Base-by-base conservation (phyloP, 257 asterid genomes). In the Solanum arcanum region DNA sequence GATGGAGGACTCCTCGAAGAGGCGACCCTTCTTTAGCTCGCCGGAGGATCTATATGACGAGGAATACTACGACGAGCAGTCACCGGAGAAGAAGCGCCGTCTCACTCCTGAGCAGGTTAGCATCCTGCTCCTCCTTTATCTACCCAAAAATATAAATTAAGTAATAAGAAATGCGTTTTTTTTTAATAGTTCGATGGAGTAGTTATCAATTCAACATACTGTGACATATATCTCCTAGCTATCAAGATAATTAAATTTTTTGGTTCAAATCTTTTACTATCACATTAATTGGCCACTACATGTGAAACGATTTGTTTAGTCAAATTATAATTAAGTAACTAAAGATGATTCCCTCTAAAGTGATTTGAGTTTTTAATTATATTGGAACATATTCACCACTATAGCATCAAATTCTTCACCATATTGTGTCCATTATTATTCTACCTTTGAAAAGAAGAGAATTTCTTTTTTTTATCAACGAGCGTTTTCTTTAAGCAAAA, bases 21-120 rank as follows among this genome's bases (percentile, higher is more conserved):
- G 91, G 93, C 91, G 98, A 80, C 95, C 98, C 0, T 94, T 97
- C 91, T 93, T 95, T 92, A 91, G 93, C 95, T 86, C 96, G 81
- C 90, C 91, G 85, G 98, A 95, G 42, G 98, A 95, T 4, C 86
- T 93, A 81, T 96, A 93, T 33, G 99, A 95, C 37, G 99, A 96
- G 68, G 99, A 97, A 44, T 97, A 94, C 86, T 95, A 93, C 89
- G 99, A 97, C 88, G 99, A 97, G 90, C 99, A 95, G 92, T 85
- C 90, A 93, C 96, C 97, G 91, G 99, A 94, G 89, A 97, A 96
- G 94, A 97, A 97, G 89, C 98, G 99, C 88, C 99, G 99, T 18
- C 98, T 97, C 88, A 92, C 96, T 69, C 87, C 95, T 42, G 99
- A 97, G 87, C 99, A 97, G 98, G 99, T 96, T 72, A 64, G 49